These are phyloP conservation scores for Nannochloropsis salina DNA, from an alignment of 108 stramenopile genomes.

Conservation along the genomic window DNA sequence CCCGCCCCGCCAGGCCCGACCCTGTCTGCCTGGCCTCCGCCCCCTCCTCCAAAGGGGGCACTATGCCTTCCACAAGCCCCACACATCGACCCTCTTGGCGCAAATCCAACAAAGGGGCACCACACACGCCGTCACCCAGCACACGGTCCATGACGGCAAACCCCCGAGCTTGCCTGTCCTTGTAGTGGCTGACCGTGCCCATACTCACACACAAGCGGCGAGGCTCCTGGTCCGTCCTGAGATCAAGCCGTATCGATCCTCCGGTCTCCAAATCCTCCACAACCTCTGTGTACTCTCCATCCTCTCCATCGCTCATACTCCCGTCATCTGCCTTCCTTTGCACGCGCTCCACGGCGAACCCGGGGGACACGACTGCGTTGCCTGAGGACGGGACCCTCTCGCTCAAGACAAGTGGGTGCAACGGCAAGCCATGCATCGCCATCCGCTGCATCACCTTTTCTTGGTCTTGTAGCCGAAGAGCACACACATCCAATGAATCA, in stretches of 20 bases:
- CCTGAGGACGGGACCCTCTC: neutral
- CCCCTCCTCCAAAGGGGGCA: neutral
- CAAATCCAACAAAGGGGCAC: slow-evolving; percentile 20
- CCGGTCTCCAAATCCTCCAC: neutral
- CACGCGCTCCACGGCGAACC: neutral
- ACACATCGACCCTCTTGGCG: neutral
- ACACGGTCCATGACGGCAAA: neutral
- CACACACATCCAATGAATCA: neutral
- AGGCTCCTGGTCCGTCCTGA: neutral
- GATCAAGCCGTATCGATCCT: neutral
- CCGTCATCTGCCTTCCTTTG: neutral
- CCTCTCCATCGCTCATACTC: neutral
- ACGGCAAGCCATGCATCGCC: neutral
- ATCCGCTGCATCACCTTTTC: neutral
- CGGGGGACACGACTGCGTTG: neutral
- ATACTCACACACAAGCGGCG: neutral
- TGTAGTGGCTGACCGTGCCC: neutral
- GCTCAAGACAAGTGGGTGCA: neutral
- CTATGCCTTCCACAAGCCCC: slow-evolving; percentile 8
- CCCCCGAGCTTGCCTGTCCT: neutral
- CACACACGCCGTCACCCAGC: neutral
- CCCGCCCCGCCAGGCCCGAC: neutral
- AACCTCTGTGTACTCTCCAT: neutral
- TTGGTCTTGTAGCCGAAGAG: neutral
- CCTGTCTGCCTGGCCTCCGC: neutral